phyloP scores from a whole-genome alignment of 2,329 filamentous ascomycete species.

The Cladorrhinum sp. region DNA sequence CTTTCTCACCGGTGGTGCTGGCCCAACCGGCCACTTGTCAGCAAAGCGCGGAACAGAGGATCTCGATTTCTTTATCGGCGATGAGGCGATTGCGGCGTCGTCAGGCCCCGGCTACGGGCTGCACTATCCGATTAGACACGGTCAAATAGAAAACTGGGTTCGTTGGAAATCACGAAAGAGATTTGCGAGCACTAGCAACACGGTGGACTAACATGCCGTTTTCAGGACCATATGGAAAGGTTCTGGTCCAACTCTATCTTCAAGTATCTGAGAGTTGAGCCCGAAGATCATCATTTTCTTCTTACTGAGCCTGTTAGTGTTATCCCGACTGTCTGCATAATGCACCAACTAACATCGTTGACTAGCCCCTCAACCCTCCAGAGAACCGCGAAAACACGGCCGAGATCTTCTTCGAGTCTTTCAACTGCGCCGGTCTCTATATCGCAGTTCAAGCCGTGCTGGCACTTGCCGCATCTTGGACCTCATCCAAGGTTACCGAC shows the following conservation, averaged over 20 bases:
- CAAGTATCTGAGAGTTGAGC: conserved; percentile 97
- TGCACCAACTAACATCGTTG: conserved; percentile 14
- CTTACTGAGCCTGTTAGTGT: conserved; percentile 80
- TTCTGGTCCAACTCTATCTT: conserved; percentile 99
- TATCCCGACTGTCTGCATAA: not conserved
- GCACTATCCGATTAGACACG: conserved; percentile 96
- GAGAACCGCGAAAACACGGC: conserved; percentile 99
- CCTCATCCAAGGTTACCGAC: conserved; percentile 95
- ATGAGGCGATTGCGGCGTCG: conserved; percentile 84
- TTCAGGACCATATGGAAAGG: conserved; percentile 94
- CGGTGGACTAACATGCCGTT: conserved; percentile 28
- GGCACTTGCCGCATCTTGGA: conserved; percentile 96
- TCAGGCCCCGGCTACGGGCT: conserved; percentile 89
- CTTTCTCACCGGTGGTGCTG: conserved; percentile 87
- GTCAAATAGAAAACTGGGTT: conserved; percentile 99
- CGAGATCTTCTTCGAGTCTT: conserved; percentile 99
- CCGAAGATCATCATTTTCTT: conserved; percentile 97
- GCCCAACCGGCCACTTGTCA: conserved; percentile 76
- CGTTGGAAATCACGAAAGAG: conserved; percentile 27
- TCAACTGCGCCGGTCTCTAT: conserved; percentile 98
- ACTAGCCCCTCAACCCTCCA: conserved; percentile 88
- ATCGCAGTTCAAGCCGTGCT: conserved; percentile 98
- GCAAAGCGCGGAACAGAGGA: conserved; percentile 95
- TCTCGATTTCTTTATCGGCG: conserved; percentile 97
- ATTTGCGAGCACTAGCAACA: not conserved